Conservation (phyloP, 2,329 filamentous ascomycete genomes). For the Verticillium albo-atrum region DNA sequence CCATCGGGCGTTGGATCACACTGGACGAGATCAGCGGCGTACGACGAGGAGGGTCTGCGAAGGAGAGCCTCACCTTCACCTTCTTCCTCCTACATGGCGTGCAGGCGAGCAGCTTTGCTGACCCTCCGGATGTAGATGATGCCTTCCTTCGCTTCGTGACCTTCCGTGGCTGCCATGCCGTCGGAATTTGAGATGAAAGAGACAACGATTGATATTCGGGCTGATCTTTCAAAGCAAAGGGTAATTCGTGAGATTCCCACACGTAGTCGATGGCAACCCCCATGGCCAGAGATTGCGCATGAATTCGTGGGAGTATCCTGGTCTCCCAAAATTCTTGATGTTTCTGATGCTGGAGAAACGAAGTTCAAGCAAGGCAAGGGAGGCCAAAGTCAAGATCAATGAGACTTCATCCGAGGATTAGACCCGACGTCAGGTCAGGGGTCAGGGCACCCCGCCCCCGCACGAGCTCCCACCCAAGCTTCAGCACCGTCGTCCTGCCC, state of each 20-base stretch:
- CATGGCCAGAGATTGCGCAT: no score
- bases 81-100: not conserved
- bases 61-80: not conserved
- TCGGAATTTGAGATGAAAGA: not conserved
- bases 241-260: not conserved
- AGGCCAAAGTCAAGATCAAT: no score
- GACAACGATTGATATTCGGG: not conserved
- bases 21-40: not conserved
- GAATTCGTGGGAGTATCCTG: no score
- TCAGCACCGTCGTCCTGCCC: no score
- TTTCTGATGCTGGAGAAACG: no score
- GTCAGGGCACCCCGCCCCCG: no score
- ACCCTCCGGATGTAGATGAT: not conserved
- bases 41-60: not conserved
- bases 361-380: no score
- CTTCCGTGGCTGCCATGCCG: not conserved
- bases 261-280: no score
- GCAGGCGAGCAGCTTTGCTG: not conserved
- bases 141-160: not conserved
- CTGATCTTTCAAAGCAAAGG: not conserved
- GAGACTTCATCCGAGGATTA: no score
- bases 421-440: no score
- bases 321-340: no score
- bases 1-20: not conserved
- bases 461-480: no score